Base-by-base conservation (phyloP, 2,329 filamentous ascomycete species). In the Neurospora sp. region DNA sequence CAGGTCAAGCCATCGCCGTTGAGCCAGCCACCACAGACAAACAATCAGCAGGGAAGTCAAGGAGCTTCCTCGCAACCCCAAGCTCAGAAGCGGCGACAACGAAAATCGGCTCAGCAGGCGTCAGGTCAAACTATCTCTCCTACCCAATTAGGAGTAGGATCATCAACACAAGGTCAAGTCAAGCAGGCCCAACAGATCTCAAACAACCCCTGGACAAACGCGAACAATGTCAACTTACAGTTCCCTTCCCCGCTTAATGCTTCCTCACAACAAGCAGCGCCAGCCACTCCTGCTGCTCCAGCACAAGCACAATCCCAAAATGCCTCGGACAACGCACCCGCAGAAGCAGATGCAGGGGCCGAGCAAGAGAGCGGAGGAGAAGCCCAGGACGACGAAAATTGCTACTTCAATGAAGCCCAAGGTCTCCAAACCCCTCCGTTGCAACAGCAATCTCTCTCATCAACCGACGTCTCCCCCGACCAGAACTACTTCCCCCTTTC, bases 1-100 rank as follows among this genome's bases (percentile, higher is more conserved):
- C 38, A 41, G 10, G 12, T 67, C 3, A 71, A 69, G 66, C 33
- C 70, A 4, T 73, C 74, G 11, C 70, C 72, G 8, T 69, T 72
- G 5, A 67, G 72, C 66, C 68, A 66, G 4, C 69, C 67, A 39
- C 67, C 70, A 2, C 71, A 73, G 36, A 37, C 17, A 8, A 52
- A 52, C 23, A 52, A 15, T 12, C 46, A 28, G 46, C 46, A 52
- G 46, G 46, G 46, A 52, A 46, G n/a, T 11, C 41, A 19, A 19
- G n/a, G 41, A 46, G 41, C 4, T 46, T 52, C 46, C 68, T 10
- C 52, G 69, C 12, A 66, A 69, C 8, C 57, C 15, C 69, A 11
- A 57, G 19, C 12, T 33, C 67, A 46, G 37, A 36, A 28, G 4
- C 37, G 11, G n/a, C 69, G 52, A 11, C 66, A 67, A 39, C 70